Conservation (phyloP, 768 basidiomycete genomes). For the Agrocybe pediades region DNA sequence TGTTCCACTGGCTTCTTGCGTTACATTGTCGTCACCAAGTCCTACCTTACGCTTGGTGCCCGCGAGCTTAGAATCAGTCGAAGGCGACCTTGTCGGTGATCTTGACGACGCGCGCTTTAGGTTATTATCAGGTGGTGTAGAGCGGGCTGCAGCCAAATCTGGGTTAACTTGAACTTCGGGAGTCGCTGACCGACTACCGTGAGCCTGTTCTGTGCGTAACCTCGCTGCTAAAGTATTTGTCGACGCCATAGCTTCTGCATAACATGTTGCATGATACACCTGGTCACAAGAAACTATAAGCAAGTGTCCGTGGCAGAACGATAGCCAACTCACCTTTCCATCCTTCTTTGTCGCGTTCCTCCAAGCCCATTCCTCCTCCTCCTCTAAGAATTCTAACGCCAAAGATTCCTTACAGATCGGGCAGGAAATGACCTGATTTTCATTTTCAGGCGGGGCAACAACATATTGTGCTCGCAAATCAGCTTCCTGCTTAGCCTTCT, state of each 20-base stretch:
- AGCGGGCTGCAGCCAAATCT: slow-evolving; percentile 28
- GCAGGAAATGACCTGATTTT: slow-evolving; percentile 82
- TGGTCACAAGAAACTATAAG: slow-evolving; percentile 29
- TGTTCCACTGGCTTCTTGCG: slow-evolving; percentile 46
- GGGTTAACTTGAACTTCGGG: slow-evolving; percentile 54
- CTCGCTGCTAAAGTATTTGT: slow-evolving; percentile 68
- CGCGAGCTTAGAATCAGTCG: slow-evolving; percentile 51
- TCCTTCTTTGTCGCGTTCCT: slow-evolving; percentile 86
- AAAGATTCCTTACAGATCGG: slow-evolving; percentile 95
- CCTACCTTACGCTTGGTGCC: slow-evolving; percentile 80
- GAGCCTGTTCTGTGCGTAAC: slow-evolving; percentile 59
- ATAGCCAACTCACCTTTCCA: slow-evolving; percentile 62
- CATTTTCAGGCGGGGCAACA: slow-evolving; percentile 87
- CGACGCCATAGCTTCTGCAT: slow-evolving; percentile 74
- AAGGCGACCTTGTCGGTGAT: slow-evolving; percentile 48
- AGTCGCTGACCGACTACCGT: slow-evolving; percentile 74
- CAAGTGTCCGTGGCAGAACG: background rate
- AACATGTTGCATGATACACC: slow-evolving; percentile 96
- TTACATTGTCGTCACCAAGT: slow-evolving; percentile 42
- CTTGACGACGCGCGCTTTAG: slow-evolving; percentile 36
- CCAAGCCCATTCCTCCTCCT: slow-evolving; percentile 99
- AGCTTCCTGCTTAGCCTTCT: slow-evolving; percentile 72
- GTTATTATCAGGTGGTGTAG: slow-evolving; percentile 38
- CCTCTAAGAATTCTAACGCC: slow-evolving; percentile 90
- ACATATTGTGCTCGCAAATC: slow-evolving; percentile 79